Percentiles rank a stretch among this genome's conserved stretches.
Conservation (phyloP, 805 yeast species). For the Starmerella asiatica region DNA sequence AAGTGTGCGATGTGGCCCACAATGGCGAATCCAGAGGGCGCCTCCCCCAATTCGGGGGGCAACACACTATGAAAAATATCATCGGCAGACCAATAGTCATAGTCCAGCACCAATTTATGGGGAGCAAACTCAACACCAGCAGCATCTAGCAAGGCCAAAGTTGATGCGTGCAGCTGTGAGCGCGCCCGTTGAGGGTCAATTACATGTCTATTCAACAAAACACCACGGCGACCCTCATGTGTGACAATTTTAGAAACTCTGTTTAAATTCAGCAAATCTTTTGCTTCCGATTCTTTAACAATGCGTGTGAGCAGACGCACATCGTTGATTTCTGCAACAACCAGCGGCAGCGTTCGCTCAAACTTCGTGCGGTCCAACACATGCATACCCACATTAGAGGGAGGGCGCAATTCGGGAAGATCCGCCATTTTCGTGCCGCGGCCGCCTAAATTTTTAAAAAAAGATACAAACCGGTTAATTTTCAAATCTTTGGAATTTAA, state of each 20-base stretch:
- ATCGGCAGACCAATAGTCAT: conserved; percentile 79
- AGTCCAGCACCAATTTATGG: conserved; percentile 46
- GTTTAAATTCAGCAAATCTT: conserved; percentile 57
- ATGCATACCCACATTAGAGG: conserved; percentile 51
- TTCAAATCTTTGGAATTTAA: not conserved
- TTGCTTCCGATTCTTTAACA: conserved; percentile 38
- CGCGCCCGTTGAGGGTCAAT: conserved; percentile 25
- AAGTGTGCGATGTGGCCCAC: conserved; percentile 95
- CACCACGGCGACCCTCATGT: conserved; percentile 34
- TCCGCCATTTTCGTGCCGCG: not conserved
- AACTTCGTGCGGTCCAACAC: conserved; percentile 57
- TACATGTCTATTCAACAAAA: conserved; percentile 40
- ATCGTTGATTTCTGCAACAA: conserved; percentile 58
- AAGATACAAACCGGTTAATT: not conserved
- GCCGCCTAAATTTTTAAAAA: not conserved
- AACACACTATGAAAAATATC: conserved; percentile 66
- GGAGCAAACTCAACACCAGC: conserved; percentile 37
- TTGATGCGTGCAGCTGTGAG: conserved; percentile 30
- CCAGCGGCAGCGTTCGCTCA: conserved; percentile 40
- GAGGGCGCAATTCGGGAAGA: conserved; percentile 35
- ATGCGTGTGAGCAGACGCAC: conserved; percentile 48
- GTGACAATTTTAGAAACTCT: conserved; percentile 57
- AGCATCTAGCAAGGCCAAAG: conserved; percentile 36
- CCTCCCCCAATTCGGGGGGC: conserved; percentile 59
- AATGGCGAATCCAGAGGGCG: conserved; percentile 81